Percentiles rank a stretch among this genome's conserved stretches.
Conservation (phyloP, 1,284 basidiomycete species). For the Papiliotrema flavescens region DNA sequence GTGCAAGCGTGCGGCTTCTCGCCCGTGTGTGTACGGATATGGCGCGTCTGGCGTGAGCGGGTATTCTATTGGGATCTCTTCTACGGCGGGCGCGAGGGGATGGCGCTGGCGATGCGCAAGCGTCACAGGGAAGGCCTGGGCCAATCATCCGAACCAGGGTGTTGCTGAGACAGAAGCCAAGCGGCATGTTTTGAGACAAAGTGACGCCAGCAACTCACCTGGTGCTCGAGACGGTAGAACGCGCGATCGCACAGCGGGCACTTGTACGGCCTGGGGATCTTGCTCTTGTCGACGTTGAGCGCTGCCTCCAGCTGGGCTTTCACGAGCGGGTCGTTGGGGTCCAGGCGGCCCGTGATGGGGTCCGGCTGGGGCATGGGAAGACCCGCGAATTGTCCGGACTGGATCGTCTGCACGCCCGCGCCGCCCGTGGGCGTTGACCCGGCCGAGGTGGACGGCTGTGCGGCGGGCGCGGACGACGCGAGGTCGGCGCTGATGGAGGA, state of each 20-base stretch:
- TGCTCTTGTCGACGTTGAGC: constrained; percentile 52
- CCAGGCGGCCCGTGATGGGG: constrained; percentile 49
- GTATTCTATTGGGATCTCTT: background rate
- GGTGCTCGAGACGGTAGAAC: constrained; percentile 87
- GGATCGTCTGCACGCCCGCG: background rate
- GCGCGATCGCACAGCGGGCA: constrained; percentile 89
- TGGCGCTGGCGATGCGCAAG: too few species aligned
- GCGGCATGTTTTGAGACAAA: constrained; percentile 16
- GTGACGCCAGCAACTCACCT: constrained; percentile 56
- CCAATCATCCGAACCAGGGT: too few species aligned
- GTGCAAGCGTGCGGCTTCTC: constrained; percentile 95
- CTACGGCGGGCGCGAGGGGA: too few species aligned
- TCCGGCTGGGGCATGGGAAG: constrained; percentile 36
- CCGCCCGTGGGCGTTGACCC: too few species aligned
- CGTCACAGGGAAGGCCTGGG: too few species aligned
- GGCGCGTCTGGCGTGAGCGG: constrained; percentile 67
- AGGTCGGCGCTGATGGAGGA: too few species aligned
- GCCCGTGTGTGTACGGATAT: constrained; percentile 96
- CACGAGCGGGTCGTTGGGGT: constrained; percentile 51
- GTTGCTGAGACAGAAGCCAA: too few species aligned
- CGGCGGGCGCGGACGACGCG: too few species aligned
- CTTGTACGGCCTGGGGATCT: constrained; percentile 80
- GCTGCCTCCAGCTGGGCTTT: constrained; percentile 50
- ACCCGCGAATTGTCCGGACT: background rate
- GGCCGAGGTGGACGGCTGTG: too few species aligned